Base-by-base conservation (phyloP, 306 rosid genomes). In the Fragaria ananassa region DNA sequence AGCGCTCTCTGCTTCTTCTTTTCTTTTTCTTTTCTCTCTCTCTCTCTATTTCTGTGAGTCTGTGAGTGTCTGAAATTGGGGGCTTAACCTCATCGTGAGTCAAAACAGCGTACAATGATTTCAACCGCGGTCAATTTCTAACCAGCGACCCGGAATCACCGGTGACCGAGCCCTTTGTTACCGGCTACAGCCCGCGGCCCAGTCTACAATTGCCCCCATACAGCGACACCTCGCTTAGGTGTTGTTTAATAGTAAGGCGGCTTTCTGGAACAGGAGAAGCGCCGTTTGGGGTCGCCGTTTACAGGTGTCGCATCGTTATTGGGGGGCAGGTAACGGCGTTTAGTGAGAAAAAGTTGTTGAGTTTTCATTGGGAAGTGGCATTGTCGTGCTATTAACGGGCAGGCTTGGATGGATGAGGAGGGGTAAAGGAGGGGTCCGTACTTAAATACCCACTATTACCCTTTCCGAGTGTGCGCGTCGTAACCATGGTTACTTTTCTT, bases 311-410 rank as follows among this genome's bases (percentile, higher is more conserved):
- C 4, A 0, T 10, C 0, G 7, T 5, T 1, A 78, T 78, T 78
- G 39, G 8, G 3, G 25, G n/a, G 65, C 42, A 47, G 0, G n/a
- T 72, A 78, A 84, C 86, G 88, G 66, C 83, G 86, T 87, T 80
- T 72, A 13, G 80, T 85, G 74, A 72, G 77, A 62, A 53, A 53
- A 82, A 84, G 87, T 77, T 79, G 86, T 53, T 31, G 72, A 74
- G 84, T 86, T 88, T 88, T 85, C 81, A 81, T 90, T 83, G 88
- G 87, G 85, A 90, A 88, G 74, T 81, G 91, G 89, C 80, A 25
- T 79, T 90, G 96, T 88, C 96, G 82, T 82, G 85, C 84, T 80
- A 74, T 68, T 74, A 67, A 80, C 91, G 75, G 80, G 91, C 96
- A 88, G 81, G 60, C 47, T 19, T 61, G 79, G 44, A 83, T 75